These are phyloP conservation scores for Apiotrichum montevideense DNA, from an alignment of 1,284 basidiomycete genomes.

Conservation along the genomic window DNA sequence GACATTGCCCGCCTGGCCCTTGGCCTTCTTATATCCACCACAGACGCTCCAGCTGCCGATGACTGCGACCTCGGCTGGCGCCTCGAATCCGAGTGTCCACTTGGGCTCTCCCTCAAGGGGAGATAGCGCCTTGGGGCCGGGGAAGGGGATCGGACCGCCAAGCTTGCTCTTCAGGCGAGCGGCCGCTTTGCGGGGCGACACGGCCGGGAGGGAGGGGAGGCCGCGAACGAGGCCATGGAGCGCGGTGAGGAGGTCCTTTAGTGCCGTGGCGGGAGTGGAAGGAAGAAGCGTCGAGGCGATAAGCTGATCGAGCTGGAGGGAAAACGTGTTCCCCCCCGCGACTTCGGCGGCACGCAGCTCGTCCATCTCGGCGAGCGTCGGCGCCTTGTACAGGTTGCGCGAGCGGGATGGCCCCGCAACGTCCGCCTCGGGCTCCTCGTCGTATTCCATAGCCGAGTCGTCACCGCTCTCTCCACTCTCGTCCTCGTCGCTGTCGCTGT, in stretches of 20 bases:
- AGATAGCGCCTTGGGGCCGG: conserved; percentile 53
- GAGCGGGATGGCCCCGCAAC: conserved; percentile 26
- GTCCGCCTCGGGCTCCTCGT: conserved; percentile 29
- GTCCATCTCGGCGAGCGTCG: conserved; percentile 61
- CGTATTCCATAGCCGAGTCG: conserved; percentile 32
- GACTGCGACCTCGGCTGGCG: conserved; percentile 49
- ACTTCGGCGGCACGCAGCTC: conserved; percentile 34
- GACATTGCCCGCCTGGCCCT: conserved; percentile 58
- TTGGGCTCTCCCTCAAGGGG: conserved; percentile 60
- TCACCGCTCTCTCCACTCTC: conserved; percentile 20
- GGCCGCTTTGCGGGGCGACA: conserved; percentile 61
- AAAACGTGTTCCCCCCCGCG: conserved; percentile 37
- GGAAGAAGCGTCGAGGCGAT: conserved; percentile 72
- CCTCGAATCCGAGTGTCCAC: conserved; percentile 65
- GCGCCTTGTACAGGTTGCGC: conserved; percentile 47
- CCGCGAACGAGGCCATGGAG: conserved; percentile 59
- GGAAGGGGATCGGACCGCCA: conserved; percentile 54
- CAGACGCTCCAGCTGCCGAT: conserved; percentile 56
- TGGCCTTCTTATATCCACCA: conserved; percentile 51
- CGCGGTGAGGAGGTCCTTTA: conserved; percentile 71
- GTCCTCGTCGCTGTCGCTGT: no score
- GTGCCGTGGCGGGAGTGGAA: conserved; percentile 19
- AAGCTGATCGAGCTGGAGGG: conserved; percentile 60
- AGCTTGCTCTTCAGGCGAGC: conserved; percentile 50
- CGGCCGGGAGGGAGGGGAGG: conserved; percentile 56